Evolutionary conservation across 345 rosid genomes (phyloP).

Genomic region (Trapa bicornis): DNA sequence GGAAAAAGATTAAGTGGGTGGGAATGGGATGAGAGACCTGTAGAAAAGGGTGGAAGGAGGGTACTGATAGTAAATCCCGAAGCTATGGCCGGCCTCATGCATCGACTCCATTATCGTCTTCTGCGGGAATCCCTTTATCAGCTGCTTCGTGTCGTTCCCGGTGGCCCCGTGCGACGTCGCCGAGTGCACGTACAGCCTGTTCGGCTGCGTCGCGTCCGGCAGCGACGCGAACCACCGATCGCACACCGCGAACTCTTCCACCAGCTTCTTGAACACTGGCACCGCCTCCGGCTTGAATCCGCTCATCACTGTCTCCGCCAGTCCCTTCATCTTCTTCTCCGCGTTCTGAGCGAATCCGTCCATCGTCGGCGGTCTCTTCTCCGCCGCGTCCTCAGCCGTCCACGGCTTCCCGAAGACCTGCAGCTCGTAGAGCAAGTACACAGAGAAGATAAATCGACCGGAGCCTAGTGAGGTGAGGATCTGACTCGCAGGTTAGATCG

Average conservation of each 20-base stretch:
- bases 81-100: constrained; percentile 42
- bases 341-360: constrained; percentile 26
- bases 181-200: constrained; percentile 48
- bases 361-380: constrained; percentile 18
- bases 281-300: constrained; percentile 57
- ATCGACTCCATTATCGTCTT: constrained; percentile 58
- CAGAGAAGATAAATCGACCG: background rate
- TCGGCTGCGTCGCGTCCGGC: constrained; percentile 59
- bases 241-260: constrained; percentile 53
- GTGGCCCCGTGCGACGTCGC: constrained; percentile 65
- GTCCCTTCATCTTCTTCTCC: constrained; percentile 15
- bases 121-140: constrained; percentile 52
- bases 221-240: constrained; percentile 72
- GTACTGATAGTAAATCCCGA: constrained; percentile 52
- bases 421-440: constrained; percentile 31
- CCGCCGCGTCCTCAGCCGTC: constrained; percentile 3
- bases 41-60: constrained; percentile 46
- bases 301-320: constrained; percentile 35
- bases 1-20: too few species aligned
- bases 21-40: constrained; percentile 20
- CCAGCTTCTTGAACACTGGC: constrained; percentile 50
- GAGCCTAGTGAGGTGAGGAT: too few species aligned
- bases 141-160: constrained; percentile 36
- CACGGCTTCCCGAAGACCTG: constrained; percentile 55
- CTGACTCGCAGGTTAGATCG: too few species aligned